Evolutionary conservation across 495 filamentous ascomycete species (phyloP).

Genomic region (Hypoxylon fuscum): DNA sequence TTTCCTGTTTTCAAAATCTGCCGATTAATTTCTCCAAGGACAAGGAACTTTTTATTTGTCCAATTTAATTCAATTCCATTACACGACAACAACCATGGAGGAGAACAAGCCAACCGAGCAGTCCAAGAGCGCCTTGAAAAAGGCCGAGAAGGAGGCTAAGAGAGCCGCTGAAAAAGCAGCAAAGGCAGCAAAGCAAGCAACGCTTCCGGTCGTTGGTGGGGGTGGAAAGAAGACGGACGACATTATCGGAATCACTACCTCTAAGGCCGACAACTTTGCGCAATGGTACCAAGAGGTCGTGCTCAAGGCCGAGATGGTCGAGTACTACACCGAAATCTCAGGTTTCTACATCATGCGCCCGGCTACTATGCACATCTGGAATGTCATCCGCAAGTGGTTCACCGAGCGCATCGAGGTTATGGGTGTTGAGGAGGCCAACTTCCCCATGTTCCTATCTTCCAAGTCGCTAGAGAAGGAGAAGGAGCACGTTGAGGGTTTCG

Average conservation of each 20-base stretch:
- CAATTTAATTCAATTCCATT: neutral
- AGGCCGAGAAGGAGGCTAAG: constrained; percentile 69
- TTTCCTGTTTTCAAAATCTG: too few relatives aligned
- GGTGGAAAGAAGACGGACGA: constrained; percentile 60
- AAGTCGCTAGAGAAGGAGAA: constrained; percentile 94
- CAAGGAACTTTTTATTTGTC: neutral
- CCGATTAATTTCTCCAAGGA: neutral
- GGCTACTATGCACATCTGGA: constrained; percentile 90
- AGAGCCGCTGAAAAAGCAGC: constrained; percentile 72
- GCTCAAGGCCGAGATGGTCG: constrained; percentile 92
- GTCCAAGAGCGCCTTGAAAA: constrained; percentile 78
- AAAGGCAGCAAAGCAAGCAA: constrained; percentile 67
- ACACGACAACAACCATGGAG: constrained; percentile 46
- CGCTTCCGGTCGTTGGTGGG: constrained; percentile 53
- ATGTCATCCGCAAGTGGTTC: constrained; percentile 90
- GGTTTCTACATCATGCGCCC: constrained; percentile 95
- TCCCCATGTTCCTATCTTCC: constrained; percentile 91
- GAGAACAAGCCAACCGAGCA: constrained; percentile 53
- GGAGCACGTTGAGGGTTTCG: constrained; percentile 96
- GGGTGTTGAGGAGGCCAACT: constrained; percentile 93
- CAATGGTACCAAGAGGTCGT: constrained; percentile 97
- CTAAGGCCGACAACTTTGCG: constrained; percentile 87
- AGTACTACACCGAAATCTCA: constrained; percentile 81
- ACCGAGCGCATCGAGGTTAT: constrained; percentile 84
- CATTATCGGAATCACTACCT: constrained; percentile 85